Evolutionary conservation across 1,284 basidiomycete species (phyloP).

Genomic region (Cryptococcus wingfieldii): DNA sequence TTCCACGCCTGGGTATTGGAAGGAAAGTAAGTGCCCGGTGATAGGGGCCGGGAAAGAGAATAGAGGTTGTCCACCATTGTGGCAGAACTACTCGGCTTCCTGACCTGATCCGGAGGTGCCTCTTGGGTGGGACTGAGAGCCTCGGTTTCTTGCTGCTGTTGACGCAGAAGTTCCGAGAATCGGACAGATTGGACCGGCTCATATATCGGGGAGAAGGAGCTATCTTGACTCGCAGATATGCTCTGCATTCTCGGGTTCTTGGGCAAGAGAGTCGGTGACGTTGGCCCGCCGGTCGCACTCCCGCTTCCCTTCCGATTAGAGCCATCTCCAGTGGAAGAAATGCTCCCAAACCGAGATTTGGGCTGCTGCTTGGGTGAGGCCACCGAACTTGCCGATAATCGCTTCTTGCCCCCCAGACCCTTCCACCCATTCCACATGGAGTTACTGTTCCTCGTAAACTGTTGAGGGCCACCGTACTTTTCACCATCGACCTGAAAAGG

Average conservation of each 20-base stretch:
- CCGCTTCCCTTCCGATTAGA: not conserved
- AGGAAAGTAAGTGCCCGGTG: not conserved
- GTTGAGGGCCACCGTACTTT: constrained; percentile 32
- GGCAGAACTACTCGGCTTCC: not conserved
- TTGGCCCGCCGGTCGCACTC: not conserved
- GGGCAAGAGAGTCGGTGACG: not conserved
- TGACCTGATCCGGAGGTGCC: no score
- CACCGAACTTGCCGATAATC: constrained; percentile 19
- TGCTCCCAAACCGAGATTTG: constrained; percentile 1
- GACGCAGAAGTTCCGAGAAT: not conserved
- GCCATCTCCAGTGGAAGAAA: not conserved
- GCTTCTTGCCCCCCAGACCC: constrained; percentile 24
- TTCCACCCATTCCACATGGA: constrained; percentile 38
- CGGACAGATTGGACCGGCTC: not conserved
- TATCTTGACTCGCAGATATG: not conserved
- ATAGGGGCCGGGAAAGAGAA: not conserved
- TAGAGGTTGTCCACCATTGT: not conserved
- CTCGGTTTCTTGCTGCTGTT: no score
- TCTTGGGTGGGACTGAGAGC: no score
- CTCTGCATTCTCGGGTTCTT: not conserved
- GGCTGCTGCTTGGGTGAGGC: not conserved
- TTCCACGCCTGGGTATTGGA: not conserved
- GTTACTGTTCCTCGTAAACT: constrained; percentile 1
- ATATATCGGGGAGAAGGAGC: not conserved
- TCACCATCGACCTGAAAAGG: constrained; percentile 47